These are phyloP conservation scores for Aspergillus kassunensis DNA, from an alignment of 495 filamentous ascomycete genomes.

Conservation along the genomic window DNA sequence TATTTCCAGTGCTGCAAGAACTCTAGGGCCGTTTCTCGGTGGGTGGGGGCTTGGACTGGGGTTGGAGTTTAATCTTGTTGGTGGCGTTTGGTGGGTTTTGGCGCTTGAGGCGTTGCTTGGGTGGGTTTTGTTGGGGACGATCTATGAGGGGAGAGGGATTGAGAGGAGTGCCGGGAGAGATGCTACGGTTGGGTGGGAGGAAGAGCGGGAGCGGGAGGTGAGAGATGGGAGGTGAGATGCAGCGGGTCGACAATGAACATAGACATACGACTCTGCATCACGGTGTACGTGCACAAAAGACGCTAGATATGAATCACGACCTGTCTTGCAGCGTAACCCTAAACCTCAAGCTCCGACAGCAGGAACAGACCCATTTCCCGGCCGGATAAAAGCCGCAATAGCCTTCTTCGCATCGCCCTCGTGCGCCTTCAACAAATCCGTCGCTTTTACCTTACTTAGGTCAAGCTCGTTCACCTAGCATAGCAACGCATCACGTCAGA, in stretches of 20 bases:
- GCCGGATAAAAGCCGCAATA: constrained; percentile 58
- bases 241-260: not conserved
- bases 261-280: not conserved
- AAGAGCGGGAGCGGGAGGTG: too few species aligned
- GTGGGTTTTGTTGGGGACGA: constrained; percentile 44
- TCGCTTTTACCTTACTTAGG: constrained; percentile 73
- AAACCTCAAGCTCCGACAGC: constrained; percentile 20
- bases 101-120: constrained; percentile 50
- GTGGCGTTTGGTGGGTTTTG: constrained; percentile 66
- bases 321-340: too few species aligned
- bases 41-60: constrained; percentile 63
- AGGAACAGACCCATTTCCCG: constrained; percentile 28
- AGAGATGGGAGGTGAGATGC: not conserved
- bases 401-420: constrained; percentile 73
- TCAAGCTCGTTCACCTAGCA: constrained; percentile 73
- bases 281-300: not conserved
- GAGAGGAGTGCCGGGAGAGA: constrained; percentile 26
- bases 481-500: not conserved
- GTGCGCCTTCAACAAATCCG: constrained; percentile 73
- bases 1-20: constrained; percentile 54
- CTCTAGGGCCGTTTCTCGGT: constrained; percentile 62
- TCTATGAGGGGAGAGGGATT: constrained; percentile 52
- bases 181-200: too few species aligned
- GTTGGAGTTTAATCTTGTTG: constrained; percentile 60
- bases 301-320: not conserved